Base-by-base conservation (phyloP, 305 asterid genomes). In the Fraxinus sp. region DNA sequence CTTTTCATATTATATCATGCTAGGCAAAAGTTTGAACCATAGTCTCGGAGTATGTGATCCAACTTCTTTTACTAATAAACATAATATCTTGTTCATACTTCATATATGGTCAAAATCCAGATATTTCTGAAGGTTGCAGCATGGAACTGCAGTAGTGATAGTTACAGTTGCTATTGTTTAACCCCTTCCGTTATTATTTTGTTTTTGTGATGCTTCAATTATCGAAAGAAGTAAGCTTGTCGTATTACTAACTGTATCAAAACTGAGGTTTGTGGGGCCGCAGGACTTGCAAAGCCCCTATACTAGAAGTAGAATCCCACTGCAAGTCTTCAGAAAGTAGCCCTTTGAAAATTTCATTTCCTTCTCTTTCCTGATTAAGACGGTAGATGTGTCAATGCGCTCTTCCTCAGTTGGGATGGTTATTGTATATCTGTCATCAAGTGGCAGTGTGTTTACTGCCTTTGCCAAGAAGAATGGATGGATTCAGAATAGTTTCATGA, bases 381-480 rank as follows among this genome's bases (percentile, higher is more conserved):
- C 30, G 11, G 16, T 49, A 76, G 66, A 83, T 71, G 66, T 36
- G 9, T 59, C 75, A 66, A 46, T 75, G 68, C 26, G 49, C 52
- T 26, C 37, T 32, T 78, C 44, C 39, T 70, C 73, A 52, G 72
- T 78, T 78, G 49, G 49, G 78, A 59, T 71, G 49, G 24, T 28
- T 74, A 35, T 36, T 76, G 22, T 81, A 33, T 32, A 62, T 57
- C 55, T 73, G 52, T 36, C 76, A 76, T 41, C 39, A 49, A 46
- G 78, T 78, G 57, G 30, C 77, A 78, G n/a, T 35, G 59, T 77
- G 49, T 37, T 77, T 26, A 76, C 76, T 62, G 59, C 36, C 75
- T 79, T 32, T 83, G 14, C 52, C 10, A 39, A 75, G 77, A 55
- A 78, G 33, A 78, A 79, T 77, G 72, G 81, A 49, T 73, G 72